A percentile compares a stretch with the other conserved stretches of the same genome.
These are phyloP conservation scores for Penicillium sp. DNA, from an alignment of 2,329 filamentous ascomycete genomes.

Conservation along the genomic window DNA sequence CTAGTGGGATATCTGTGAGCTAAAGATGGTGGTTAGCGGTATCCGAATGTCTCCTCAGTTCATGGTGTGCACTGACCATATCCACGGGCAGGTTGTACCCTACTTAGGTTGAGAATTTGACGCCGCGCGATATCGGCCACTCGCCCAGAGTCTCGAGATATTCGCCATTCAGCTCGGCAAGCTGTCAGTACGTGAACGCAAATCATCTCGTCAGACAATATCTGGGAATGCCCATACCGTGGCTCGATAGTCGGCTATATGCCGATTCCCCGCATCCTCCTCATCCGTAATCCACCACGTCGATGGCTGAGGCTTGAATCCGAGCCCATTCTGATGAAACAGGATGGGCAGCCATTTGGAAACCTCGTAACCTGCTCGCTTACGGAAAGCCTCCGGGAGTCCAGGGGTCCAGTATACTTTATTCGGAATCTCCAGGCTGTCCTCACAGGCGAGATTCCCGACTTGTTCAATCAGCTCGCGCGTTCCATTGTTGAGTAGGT, in stretches of 20 bases:
- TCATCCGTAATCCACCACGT: neutral
- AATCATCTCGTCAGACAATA: neutral
- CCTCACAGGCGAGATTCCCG: slow-evolving; percentile 38
- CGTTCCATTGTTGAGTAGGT: slow-evolving; percentile 40
- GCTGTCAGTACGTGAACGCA: neutral
- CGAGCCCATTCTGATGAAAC: neutral
- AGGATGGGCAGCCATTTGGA: neutral
- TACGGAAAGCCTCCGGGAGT: slow-evolving; percentile 34
- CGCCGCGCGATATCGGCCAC: slow-evolving; percentile 30
- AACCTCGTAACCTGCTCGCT: slow-evolving; percentile 38
- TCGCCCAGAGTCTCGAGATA: neutral
- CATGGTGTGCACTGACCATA: slow-evolving; percentile 35
- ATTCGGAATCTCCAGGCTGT: slow-evolving; percentile 34
- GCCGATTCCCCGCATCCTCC: neutral
- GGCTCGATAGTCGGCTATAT: neutral
- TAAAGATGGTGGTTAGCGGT: slow-evolving; percentile 35
- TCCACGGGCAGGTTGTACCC: slow-evolving; percentile 42
- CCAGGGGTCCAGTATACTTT: slow-evolving; percentile 42
- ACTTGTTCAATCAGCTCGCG: slow-evolving; percentile 36
- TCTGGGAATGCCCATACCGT: neutral
- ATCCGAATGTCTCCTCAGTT: slow-evolving; percentile 16
- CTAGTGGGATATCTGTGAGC: too few relatives aligned
- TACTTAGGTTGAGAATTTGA: too few relatives aligned
- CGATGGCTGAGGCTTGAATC: neutral
- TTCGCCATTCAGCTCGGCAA: neutral